Percentiles rank a stretch among this genome's conserved stretches.
These are phyloP conservation scores for Aspergillus candidus DNA, from an alignment of 2,329 filamentous ascomycete species.

Conservation along the genomic window DNA sequence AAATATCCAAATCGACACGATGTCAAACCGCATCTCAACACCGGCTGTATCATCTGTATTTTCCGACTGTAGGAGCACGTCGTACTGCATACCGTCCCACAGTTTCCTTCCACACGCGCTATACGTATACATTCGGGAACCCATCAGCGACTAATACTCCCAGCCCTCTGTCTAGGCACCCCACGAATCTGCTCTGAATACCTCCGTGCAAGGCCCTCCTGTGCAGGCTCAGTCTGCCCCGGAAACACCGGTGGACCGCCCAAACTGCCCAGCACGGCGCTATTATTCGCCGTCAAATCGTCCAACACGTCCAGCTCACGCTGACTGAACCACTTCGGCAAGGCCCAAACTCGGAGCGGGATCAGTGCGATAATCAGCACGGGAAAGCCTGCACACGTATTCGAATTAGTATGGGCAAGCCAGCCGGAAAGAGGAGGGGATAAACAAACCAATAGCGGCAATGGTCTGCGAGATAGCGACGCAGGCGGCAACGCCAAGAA, in stretches of 20 bases:
- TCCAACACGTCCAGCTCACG: constrained; percentile 48
- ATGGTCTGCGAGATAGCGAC: constrained; percentile 57
- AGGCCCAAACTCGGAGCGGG: constrained; percentile 45
- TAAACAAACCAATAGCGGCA: constrained; percentile 44
- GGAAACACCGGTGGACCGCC: constrained; percentile 44
- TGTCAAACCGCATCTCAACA: too few relatives aligned
- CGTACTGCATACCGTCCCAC: too few relatives aligned
- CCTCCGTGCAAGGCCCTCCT: constrained; percentile 16
- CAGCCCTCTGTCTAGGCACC: constrained; percentile 16
- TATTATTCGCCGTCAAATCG: constrained; percentile 48
- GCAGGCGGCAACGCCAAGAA: constrained; percentile 47
- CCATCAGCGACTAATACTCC: constrained; percentile 16
- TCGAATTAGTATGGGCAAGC: neutral
- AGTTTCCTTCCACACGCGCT: too few relatives aligned
- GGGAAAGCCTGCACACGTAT: constrained; percentile 42
- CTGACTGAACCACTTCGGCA: constrained; percentile 47
- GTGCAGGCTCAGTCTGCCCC: constrained; percentile 17
- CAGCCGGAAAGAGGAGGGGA: neutral
- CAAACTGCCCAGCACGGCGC: constrained; percentile 49
- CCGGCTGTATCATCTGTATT: too few relatives aligned
- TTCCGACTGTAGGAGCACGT: too few relatives aligned
- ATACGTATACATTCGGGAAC: too few relatives aligned
- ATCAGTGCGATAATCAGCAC: constrained; percentile 53
- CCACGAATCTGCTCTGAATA: constrained; percentile 18
- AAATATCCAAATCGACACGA: too few relatives aligned